These are phyloP conservation scores for Hypoxylon intermedium DNA, from an alignment of 495 filamentous ascomycete species.

Conservation along the genomic window DNA sequence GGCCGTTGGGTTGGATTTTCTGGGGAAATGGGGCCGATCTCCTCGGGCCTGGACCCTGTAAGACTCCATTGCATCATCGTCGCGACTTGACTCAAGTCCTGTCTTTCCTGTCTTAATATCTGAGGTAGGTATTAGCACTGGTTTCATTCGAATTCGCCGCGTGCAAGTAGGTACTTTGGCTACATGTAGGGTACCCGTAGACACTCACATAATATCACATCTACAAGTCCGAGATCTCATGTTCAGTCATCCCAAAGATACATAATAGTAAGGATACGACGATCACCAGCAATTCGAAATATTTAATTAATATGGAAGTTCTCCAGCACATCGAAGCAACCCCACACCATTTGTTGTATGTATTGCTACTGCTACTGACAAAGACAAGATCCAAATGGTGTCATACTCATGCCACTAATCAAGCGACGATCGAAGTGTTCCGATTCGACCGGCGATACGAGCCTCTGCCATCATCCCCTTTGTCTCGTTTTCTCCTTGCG, in stretches of 20 bases:
- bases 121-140: neutral
- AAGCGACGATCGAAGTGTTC: constrained; percentile 31
- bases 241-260: too few species aligned
- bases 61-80: constrained; percentile 33
- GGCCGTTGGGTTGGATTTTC: constrained; percentile 20
- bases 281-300: too few species aligned
- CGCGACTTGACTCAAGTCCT: too few species aligned
- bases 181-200: too few species aligned
- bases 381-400: constrained; percentile 24
- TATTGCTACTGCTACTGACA: constrained; percentile 27
- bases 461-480: constrained; percentile 32
- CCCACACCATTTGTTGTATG: neutral
- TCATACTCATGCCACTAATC: constrained; percentile 30
- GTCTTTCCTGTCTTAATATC: neutral
- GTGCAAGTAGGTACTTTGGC: too few species aligned
- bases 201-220: too few species aligned
- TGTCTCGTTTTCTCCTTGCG: constrained; percentile 39
- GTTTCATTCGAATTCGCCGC: too few species aligned
- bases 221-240: too few species aligned
- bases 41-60: constrained; percentile 19
- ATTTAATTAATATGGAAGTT: neutral
- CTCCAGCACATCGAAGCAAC: neutral
- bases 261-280: too few species aligned
- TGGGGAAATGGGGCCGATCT: constrained; percentile 34
- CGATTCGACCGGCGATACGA: constrained; percentile 30